phyloP scores from a whole-genome alignment of 2,329 filamentous ascomycete genomes.

The Dothideomycetes sp. region DNA sequence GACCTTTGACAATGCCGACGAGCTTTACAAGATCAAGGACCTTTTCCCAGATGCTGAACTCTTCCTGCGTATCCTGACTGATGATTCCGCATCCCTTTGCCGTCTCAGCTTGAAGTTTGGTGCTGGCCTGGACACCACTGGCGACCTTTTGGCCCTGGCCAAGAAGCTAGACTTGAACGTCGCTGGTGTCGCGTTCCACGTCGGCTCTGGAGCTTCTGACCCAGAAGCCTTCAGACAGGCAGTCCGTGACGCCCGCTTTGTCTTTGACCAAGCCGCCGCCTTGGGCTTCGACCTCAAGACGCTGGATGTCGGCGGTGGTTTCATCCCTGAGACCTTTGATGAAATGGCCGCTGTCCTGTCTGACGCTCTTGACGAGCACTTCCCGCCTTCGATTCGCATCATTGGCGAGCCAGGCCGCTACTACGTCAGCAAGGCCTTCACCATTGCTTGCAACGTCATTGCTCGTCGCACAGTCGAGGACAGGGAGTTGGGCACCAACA shows the following conservation, averaged over 20 bases:
- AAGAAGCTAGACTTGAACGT: slow-evolving; percentile 78
- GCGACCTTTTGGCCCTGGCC: slow-evolving; percentile 66
- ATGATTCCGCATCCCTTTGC: slow-evolving; percentile 90
- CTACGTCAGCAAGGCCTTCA: slow-evolving; percentile 90
- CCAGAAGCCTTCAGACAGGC: slow-evolving; percentile 85
- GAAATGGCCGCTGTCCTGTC: slow-evolving; percentile 74
- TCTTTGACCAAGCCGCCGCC: slow-evolving; percentile 74
- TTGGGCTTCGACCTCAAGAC: slow-evolving; percentile 75
- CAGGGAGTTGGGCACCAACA: slow-evolving; percentile 51
- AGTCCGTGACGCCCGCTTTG: slow-evolving; percentile 73
- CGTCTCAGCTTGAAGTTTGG: slow-evolving; percentile 96
- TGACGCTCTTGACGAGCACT: slow-evolving; percentile 73
- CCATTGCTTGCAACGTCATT: slow-evolving; percentile 90
- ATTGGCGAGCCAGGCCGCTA: slow-evolving; percentile 96
- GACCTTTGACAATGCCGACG: slow-evolving; percentile 98
- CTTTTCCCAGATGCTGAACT: slow-evolving; percentile 83
- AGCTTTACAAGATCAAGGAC: slow-evolving; percentile 95
- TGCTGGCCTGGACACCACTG: slow-evolving; percentile 72
- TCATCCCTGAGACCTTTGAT: slow-evolving; percentile 84
- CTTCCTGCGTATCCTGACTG: slow-evolving; percentile 87
- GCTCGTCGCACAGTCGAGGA: slow-evolving; percentile 81
- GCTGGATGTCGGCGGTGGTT: slow-evolving; percentile 89
- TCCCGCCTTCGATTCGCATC: slow-evolving; percentile 71
- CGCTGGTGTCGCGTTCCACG: slow-evolving; percentile 94
- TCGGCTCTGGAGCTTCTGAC: slow-evolving; percentile 91